Evolutionary conservation across 2,329 filamentous ascomycete species (phyloP), one percentile per base, ranked within the genome.

Genomic region (Alternaria brassicicola): DNA sequence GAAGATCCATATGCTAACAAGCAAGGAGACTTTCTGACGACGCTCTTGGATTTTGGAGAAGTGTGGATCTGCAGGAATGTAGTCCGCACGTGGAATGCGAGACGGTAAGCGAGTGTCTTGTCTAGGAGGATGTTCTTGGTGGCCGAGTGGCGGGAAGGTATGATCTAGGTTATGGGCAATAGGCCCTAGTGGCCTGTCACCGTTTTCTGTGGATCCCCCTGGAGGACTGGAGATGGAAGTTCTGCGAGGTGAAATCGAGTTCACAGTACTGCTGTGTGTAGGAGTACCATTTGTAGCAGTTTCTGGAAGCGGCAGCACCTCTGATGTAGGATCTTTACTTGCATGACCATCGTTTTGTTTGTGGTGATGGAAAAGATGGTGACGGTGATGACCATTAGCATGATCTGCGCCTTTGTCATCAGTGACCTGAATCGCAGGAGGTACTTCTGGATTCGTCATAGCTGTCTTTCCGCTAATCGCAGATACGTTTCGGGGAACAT

Each of bases 1-100:
- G 73, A 95, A 89, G 8, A 97, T 82, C 95, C 95, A 99, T 30
- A 97, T 88, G 64, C 89, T 89, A 19, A 93, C 81, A 15, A 99
- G 78, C 10, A 88, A 72, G 4, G 81, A 81, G 12, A 86, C 78
- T 15, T 82, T 84, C 57, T 87, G 84, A 52, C 83, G 83, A 50
- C 85, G 81, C 48, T 82, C 80, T 60, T 85, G 82, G 8, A 80
- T 61, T 19, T 78, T 75, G 2, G 83, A 78, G 56, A 86, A 85
- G 51, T 80, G 80, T 38, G 84, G 82, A 28, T 83, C 71, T 10
- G 78, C 72, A 19, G 72, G 60, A 6, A 77, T 68, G 17, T 73
- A 73, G 45, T 74, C 62, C 8, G 67, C 57, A 10, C 69, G 69
- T 4, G 78, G 77, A 54, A 78, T 68, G 47, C 63, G 79, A 63